Evolutionary conservation across 1,284 basidiomycete genomes (phyloP).

Genomic region (Ceratobasidium papillatum): DNA sequence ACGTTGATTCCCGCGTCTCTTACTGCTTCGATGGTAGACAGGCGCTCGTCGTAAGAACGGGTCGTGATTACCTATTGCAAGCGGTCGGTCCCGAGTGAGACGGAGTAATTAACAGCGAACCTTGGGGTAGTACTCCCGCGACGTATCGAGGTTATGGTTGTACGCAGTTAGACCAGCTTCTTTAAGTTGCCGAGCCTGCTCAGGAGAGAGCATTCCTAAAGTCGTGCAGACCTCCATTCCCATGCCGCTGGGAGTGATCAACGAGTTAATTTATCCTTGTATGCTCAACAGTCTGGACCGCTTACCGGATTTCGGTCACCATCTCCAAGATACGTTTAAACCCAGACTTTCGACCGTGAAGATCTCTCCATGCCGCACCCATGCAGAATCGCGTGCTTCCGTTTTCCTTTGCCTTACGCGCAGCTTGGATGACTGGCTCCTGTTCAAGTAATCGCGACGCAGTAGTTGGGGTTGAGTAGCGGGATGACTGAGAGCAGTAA

Average conservation of each 20-base stretch:
- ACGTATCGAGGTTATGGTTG: slow-evolving; percentile 99
- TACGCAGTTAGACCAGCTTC: slow-evolving; percentile 97
- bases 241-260: slow-evolving; percentile 75
- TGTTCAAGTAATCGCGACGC: slow-evolving; percentile 90
- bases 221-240: slow-evolving; percentile 99
- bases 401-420: slow-evolving; percentile 92
- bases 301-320: slow-evolving; percentile 65
- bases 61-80: slow-evolving; percentile 88
- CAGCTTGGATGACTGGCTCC: slow-evolving; percentile 90
- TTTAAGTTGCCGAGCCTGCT: slow-evolving; percentile 93
- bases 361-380: slow-evolving; percentile 99
- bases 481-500: slow-evolving; percentile 97
- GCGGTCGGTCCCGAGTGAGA: neutral
- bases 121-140: slow-evolving; percentile 94
- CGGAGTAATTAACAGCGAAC: slow-evolving; percentile 53
- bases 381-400: slow-evolving; percentile 98
- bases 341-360: slow-evolving; percentile 91
- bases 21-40: slow-evolving; percentile 89
- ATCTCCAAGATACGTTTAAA: slow-evolving; percentile 93
- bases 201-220: slow-evolving; percentile 93
- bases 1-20: slow-evolving; percentile 96
- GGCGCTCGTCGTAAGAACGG: slow-evolving; percentile 91
- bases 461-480: slow-evolving; percentile 88
- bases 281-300: neutral
- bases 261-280: slow-evolving; percentile 14